A percentile compares a stretch with the other conserved stretches of the same genome.
phyloP scores from a whole-genome alignment of 768 basidiomycete genomes.

The Galerina sulciceps region DNA sequence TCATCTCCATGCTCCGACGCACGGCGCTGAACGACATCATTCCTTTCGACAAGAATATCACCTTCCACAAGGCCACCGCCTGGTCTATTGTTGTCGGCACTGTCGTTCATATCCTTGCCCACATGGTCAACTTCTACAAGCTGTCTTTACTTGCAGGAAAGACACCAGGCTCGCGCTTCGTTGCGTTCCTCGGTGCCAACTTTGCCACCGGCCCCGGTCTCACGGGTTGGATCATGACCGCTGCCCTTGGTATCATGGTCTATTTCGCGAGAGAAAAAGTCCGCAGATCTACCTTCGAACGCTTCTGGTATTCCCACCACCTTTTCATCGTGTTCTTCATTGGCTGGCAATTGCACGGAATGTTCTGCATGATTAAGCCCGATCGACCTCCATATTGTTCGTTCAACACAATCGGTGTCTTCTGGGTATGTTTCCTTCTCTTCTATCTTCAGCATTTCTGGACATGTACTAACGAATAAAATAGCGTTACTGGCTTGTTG shows the following conservation, averaged over 20 bases:
- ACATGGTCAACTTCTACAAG: constrained; percentile 84
- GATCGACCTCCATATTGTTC: constrained; percentile 90
- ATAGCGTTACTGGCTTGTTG: constrained; percentile 89
- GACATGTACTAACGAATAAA: constrained; percentile 6
- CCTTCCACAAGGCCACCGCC: constrained; percentile 87
- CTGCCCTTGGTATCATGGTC: constrained; percentile 75
- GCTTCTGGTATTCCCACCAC: constrained; percentile 90
- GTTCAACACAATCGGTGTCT: constrained; percentile 84
- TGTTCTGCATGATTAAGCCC: constrained; percentile 97
- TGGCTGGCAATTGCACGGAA: constrained; percentile 92
- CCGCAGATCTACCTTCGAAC: constrained; percentile 79
- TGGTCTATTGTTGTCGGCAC: constrained; percentile 88
- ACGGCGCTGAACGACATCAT: constrained; percentile 86
- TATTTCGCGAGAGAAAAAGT: constrained; percentile 86
- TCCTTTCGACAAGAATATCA: constrained; percentile 93
- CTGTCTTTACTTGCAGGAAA: constrained; percentile 62
- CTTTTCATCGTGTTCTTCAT: constrained; percentile 93
- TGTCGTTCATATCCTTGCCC: constrained; percentile 77
- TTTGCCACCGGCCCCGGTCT: constrained; percentile 81
- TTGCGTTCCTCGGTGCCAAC: constrained; percentile 79
- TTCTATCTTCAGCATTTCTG: neutral
- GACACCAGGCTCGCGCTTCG: constrained; percentile 55
- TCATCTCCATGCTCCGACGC: constrained; percentile 86
- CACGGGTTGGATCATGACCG: constrained; percentile 91
- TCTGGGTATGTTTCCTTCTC: constrained; percentile 72